A percentile compares a stretch with the other conserved stretches of the same genome.
Conservation (phyloP, 306 rosid species). For the Senna tora region DNA sequence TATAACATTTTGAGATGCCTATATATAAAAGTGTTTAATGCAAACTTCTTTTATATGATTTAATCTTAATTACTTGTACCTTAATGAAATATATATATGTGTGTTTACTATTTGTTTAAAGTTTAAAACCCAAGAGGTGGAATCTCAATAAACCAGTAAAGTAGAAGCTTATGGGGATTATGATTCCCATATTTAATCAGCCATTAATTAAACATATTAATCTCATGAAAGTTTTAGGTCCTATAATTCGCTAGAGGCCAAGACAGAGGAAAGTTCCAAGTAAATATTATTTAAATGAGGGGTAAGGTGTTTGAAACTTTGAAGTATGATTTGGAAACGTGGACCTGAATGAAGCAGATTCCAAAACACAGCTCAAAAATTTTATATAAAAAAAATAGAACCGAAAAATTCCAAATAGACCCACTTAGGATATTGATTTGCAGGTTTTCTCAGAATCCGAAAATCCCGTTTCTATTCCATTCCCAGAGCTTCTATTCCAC, state of each 20-base stretch:
- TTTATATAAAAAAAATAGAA: slow-evolving; percentile 21
- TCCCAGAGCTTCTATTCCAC: slow-evolving; percentile 99
- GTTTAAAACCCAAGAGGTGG: slow-evolving; percentile 52
- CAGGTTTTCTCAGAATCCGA: slow-evolving; percentile 68
- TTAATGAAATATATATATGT: neutral
- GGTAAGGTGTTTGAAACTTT: slow-evolving; percentile 47
- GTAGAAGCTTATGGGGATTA: slow-evolving; percentile 54
- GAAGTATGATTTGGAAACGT: slow-evolving; percentile 69
- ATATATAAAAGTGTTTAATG: no score
- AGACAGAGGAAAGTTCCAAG: slow-evolving; percentile 61
- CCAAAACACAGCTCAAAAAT: slow-evolving; percentile 56
- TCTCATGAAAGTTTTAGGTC: slow-evolving; percentile 48
- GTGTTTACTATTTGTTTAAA: slow-evolving; percentile 26
- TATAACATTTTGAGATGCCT: neutral
- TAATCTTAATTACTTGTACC: no score
- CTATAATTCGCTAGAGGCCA: slow-evolving; percentile 44
- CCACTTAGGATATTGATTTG: slow-evolving; percentile 39
- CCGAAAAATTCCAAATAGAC: slow-evolving; percentile 43
- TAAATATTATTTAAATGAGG: slow-evolving; percentile 33
- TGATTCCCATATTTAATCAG: slow-evolving; percentile 39
- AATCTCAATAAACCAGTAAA: slow-evolving; percentile 62
- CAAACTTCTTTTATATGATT: no score
- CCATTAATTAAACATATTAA: slow-evolving; percentile 45
- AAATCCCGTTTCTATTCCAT: slow-evolving; percentile 99
- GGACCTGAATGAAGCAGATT: slow-evolving; percentile 60